Conservation (phyloP, 176 grass and related monocot genomes). For the Canna indica region DNA sequence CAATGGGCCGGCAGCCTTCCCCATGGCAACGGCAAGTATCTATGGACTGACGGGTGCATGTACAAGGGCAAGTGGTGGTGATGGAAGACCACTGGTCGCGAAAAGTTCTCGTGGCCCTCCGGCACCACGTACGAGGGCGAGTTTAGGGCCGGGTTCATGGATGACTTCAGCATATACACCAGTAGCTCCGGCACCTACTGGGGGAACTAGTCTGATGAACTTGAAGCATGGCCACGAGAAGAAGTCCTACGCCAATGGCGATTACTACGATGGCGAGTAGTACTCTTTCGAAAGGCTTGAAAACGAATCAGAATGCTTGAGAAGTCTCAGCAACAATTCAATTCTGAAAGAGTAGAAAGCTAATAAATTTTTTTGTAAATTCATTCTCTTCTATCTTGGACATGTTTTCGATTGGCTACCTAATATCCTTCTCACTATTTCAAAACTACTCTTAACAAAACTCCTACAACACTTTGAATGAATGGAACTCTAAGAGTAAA, state of each 20-base stretch:
- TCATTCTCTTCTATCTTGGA: no score
- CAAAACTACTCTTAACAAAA: no score
- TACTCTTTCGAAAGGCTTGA: not conserved
- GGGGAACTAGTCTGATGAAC: conserved; percentile 57
- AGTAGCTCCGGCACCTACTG: conserved; percentile 70
- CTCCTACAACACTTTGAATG: no score
- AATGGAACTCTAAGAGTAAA: no score
- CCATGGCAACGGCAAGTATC: conserved; percentile 77
- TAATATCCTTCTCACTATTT: no score
- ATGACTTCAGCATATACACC: conserved; percentile 64
- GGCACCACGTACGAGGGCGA: conserved; percentile 85
- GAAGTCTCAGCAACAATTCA: conserved; percentile 21
- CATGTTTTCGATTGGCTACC: no score
- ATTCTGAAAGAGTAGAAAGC: conserved; percentile 39
- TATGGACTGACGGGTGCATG: conserved; percentile 94
- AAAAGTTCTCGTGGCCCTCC: conserved; percentile 82
- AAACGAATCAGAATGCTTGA: conserved; percentile 39
- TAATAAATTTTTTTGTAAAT: conserved; percentile 56
- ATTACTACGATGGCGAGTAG: conserved; percentile 35
- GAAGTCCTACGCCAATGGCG: conserved; percentile 79
- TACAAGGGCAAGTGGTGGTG: no score
- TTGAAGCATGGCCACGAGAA: conserved; percentile 50
- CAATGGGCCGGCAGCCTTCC: conserved; percentile 43
- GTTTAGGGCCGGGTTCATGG: conserved; percentile 66
- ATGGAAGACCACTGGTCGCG: conserved; percentile 71